These are phyloP conservation scores for Solanum hybrid DNA, from an alignment of 305 asterid species.

Conservation along the genomic window DNA sequence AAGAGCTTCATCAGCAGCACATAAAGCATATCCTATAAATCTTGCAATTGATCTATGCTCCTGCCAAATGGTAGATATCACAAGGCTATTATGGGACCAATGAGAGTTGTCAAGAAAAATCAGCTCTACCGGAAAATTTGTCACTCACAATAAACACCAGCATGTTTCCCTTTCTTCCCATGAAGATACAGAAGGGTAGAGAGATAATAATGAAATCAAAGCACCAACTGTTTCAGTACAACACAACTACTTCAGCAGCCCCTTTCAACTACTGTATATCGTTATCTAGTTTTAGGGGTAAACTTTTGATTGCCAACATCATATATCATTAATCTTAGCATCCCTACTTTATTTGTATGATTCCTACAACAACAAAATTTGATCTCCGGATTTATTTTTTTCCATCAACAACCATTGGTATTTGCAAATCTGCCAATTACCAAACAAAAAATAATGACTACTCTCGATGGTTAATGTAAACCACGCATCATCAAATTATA, in stretches of 20 bases:
- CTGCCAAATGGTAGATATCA: constrained; percentile 26
- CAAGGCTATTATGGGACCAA: not conserved
- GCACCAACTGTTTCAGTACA: not conserved
- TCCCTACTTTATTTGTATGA: not conserved
- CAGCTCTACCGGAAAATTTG: not conserved
- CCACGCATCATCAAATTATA: not conserved
- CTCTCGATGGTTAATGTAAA: not conserved
- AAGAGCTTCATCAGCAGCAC: constrained; percentile 95
- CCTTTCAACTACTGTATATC: not conserved
- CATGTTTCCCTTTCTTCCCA: not conserved
- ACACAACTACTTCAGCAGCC: not conserved
- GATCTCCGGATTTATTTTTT: not conserved
- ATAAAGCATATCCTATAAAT: constrained; percentile 87
- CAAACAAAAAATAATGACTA: not conserved
- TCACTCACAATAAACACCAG: not conserved
- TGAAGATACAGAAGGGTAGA: not conserved
- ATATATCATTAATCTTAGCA: not conserved
- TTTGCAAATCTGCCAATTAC: not conserved
- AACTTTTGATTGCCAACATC: not conserved
- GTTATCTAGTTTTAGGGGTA: not conserved
- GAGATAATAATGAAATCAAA: not conserved
- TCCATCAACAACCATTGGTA: not conserved
- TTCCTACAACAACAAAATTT: not conserved
- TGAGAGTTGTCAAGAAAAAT: not conserved
- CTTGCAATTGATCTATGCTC: constrained; percentile 84